Percentiles rank a stretch among this genome's conserved stretches.
These are phyloP conservation scores for Paulownia fortunei DNA, from an alignment of 257 asterid genomes.

Conservation along the genomic window DNA sequence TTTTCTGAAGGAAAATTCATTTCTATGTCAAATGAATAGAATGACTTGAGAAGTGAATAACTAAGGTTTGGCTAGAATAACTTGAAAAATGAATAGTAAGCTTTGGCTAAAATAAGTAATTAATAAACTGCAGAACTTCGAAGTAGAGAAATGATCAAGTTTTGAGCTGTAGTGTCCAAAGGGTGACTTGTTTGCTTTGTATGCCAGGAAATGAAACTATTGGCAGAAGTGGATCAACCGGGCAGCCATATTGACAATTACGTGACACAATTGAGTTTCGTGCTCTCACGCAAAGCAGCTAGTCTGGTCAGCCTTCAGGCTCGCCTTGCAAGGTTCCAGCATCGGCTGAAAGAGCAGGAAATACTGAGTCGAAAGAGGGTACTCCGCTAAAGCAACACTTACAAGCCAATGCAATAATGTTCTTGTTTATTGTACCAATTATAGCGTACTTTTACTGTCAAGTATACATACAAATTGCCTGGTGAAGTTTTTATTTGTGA, in stretches of 20 bases:
- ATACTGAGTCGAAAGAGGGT: slow-evolving; percentile 88
- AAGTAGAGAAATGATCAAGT: neutral
- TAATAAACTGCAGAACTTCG: neutral
- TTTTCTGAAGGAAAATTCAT: neutral
- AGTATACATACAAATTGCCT: slow-evolving; percentile 35
- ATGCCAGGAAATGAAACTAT: slow-evolving; percentile 92
- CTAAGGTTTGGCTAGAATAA: neutral
- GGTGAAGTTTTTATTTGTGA: slow-evolving; percentile 50
- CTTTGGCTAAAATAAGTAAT: neutral
- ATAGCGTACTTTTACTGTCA: slow-evolving; percentile 37
- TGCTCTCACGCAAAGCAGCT: slow-evolving; percentile 94
- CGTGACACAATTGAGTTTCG: slow-evolving; percentile 81
- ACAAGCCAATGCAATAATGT: slow-evolving; percentile 22
- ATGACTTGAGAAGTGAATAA: neutral
- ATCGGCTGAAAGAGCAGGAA: slow-evolving; percentile 94
- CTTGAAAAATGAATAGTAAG: neutral
- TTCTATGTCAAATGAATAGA: neutral
- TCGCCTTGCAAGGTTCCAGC: slow-evolving; percentile 97
- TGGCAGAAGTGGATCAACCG: slow-evolving; percentile 95
- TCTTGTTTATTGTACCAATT: slow-evolving; percentile 45
- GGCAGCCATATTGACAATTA: slow-evolving; percentile 93
- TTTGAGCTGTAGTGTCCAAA: neutral
- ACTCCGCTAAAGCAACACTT: slow-evolving; percentile 48
- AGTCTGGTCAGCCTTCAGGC: slow-evolving; percentile 96
- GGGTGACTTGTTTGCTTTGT: slow-evolving; percentile 30